Evolutionary conservation across 306 rosid species (phyloP), one percentile per base, ranked within the genome.

Genomic region (Notholithocarpus densiflorus): DNA sequence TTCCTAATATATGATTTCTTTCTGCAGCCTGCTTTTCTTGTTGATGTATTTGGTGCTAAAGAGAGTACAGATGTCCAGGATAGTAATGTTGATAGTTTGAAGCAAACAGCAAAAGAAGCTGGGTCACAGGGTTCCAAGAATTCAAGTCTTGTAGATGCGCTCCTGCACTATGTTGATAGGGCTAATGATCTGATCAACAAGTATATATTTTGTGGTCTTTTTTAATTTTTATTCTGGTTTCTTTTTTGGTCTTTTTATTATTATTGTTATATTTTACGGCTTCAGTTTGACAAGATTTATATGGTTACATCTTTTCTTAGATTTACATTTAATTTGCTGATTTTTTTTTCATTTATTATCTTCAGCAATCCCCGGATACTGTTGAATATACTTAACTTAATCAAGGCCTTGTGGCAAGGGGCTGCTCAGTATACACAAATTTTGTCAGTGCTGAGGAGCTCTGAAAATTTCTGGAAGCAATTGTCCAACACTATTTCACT

Each of bases 21-120:
- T 79, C 6, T 86, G 84, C 97, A 94, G 98, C 97, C 97, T 82
- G 88, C 98, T 75, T 92, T 94, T 81, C 88, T 91, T 85, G 84
- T 86, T 84, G 88, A 92, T 64, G 71, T 92, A 73, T 87, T 89
- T 79, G 81, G 89, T 56, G 68, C 79, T 52, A 89, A 87, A 51
- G 91, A 68, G 81, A 76, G 78, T 75, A 75, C 57, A 52, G 84
- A 75, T 72, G 86, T 78, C 73, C 93, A 75, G 20, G 77, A 21
- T 51, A 84, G 79, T 79, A 76, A 13, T 72, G 27, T 37, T 84
- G 88, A 70, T 73, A 89, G 76, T 79, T 86, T 75, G 72, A 82
- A 81, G 81, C 90, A 82, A 68, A 86, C 81, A 80, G 84, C 73
- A 77, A 83, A 52, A 75, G 93, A 85, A 80, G 66, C 84, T 66